Evolutionary conservation across 495 filamentous ascomycete species (phyloP), one percentile per base, ranked within the genome.

Genomic region (Penicillium salamii): DNA sequence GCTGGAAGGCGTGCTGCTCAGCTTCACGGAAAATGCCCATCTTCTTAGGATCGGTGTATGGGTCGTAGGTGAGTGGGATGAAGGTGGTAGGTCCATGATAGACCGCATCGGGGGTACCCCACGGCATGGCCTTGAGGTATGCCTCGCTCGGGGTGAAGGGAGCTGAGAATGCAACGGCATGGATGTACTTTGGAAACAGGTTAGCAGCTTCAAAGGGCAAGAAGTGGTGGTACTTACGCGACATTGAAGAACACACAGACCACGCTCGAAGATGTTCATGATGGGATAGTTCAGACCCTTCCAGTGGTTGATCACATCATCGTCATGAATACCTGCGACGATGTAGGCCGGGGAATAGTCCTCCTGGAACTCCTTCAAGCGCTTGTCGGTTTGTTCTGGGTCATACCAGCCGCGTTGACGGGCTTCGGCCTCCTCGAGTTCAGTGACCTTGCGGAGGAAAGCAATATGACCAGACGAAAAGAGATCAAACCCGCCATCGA

Each of bases 231-330:
- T 37, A 66, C 85, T 55, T 77, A 93, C 90, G 55, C 83, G 82
- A 66, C 93, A 99, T 57, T 97, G 93, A 26, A 97, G 78, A 33
- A 97, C 93, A 66, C 93, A 97, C 17, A 99, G 83, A 5, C 90
- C 90, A 41, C 93, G 84, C 76, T 99, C 93, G 58, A 91, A 95
- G 32, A 97, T 90, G 70, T 96, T 97, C 93, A 97, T 99, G 65
- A 99, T 97, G 1, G 93, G 93, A 64, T 97, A 97, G 68, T 99
- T 99, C 54, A 96, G 73, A 8, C 95, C 91, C 71, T 97, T 97
- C 87, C 88, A 92, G 56, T 84, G 67, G 67, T 97, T 97, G 63
- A 99, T 93, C 34, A 92, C 90, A 52, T 85, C 79, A 67, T 99
- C 93, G 61, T 95, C 87, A 62, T 99, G 95, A 21, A 99, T 83